Evolutionary conservation across 73 alveolate species (phyloP), one percentile per base, ranked within the genome.

Genomic region (Halteria grandinella): DNA sequence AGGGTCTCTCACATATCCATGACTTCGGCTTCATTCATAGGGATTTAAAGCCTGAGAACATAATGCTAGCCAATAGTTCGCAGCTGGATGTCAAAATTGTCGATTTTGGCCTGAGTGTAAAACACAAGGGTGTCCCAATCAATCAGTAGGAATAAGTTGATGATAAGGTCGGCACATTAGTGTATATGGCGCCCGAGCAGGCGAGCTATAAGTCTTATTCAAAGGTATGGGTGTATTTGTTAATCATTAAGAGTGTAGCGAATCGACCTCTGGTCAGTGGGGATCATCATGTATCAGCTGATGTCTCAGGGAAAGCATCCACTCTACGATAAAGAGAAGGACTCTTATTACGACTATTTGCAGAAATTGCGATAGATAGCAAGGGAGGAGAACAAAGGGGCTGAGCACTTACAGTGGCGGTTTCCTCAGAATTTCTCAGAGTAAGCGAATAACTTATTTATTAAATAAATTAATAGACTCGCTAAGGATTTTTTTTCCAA

Each of bases 1-100:
- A 54, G 43, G 85, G 85, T 11, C 57, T 73, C 4, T 29, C 32
- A 10, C 32, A 53, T 31, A 73, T 73, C 57, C 85, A 73, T 37
- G 87, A 83, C 17, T 32, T 79, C 37, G 89, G 66, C 69, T 53
- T 55, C 23, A 72, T 75, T 25, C 93, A 84, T 74, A 25, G 93
- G 44, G 93, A 84, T 50, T 52, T 84, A 1, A 83, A 83, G 39
- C 93, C 93, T 14, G 93, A 84, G 47, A 84, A 84, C 43, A 55
- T 84, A 29, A 17, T 84, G 28, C 69, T 78, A 6, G 51, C 62
- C 0, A 6, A 8, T 23, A 43, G 80, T 20, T 17, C 27, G 11
- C 33, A 63, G 18, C 60, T 48, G 40, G 66, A 73, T 20, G 64
- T 73, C 25, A 73, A 73, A 52, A 41, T 83, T 14, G 85, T 83